A percentile compares a stretch with the other conserved stretches of the same genome.
These are phyloP conservation scores for Pseudogymnoascus sp. DNA, from an alignment of 2,329 filamentous ascomycete genomes.

Conservation along the genomic window DNA sequence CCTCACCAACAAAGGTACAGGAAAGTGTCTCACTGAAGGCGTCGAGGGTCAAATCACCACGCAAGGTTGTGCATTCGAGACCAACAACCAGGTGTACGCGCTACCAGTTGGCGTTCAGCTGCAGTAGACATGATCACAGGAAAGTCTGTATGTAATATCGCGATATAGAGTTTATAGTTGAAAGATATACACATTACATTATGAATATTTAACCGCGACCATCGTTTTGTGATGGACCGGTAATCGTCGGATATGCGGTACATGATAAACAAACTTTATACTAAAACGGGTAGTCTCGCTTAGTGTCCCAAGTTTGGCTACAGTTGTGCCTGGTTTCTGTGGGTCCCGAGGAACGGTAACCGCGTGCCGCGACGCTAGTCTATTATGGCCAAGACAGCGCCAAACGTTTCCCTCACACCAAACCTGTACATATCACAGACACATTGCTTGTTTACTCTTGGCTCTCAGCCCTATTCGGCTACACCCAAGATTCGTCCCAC, in stretches of 20 bases:
- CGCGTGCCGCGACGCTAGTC: not conserved
- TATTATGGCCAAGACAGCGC: not conserved
- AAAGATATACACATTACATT: not conserved
- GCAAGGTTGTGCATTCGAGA: conserved; percentile 30
- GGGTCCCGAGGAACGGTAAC: not conserved
- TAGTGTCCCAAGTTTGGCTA: not conserved
- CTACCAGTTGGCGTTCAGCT: conserved; percentile 33
- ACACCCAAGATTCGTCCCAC: not conserved
- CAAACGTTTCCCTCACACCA: not conserved
- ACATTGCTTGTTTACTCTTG: conserved; percentile 3
- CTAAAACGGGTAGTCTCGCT: not conserved
- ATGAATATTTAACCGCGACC: not conserved
- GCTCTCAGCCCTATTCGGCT: not conserved
- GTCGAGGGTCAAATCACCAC: conserved; percentile 21
- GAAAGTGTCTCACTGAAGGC: conserved; percentile 34
- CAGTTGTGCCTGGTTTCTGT: conserved; percentile 1
- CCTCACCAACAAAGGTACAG: conserved; percentile 29
- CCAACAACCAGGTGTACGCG: conserved; percentile 38
- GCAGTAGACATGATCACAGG: not conserved
- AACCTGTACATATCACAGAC: not conserved
- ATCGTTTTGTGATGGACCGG: not conserved
- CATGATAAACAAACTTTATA: not conserved
- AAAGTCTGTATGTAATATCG: not conserved
- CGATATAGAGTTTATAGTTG: not conserved
- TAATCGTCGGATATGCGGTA: not conserved